A percentile compares a stretch with the other conserved stretches of the same genome.
Conservation (phyloP, 805 yeast species). For the Yamadazyma takamatsuzukensis region DNA sequence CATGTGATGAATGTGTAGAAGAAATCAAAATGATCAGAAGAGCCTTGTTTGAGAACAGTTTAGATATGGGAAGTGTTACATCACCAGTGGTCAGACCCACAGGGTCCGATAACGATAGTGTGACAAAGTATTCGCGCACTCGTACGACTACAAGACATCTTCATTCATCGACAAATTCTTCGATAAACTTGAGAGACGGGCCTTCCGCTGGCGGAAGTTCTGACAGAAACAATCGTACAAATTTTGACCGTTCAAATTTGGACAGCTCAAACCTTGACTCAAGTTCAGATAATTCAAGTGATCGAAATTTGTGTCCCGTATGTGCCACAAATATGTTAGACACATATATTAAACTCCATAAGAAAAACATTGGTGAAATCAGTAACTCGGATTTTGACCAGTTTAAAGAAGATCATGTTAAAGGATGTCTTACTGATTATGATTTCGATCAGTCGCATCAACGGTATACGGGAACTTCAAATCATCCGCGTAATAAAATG, state of each 20-base stretch:
- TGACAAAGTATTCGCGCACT: conserved; percentile 16
- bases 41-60: conserved; percentile 30
- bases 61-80: not conserved
- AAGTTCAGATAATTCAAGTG: conserved; percentile 23
- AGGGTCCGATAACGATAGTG: conserved; percentile 5
- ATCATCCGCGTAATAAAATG: conserved; percentile 67
- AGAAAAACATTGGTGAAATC: conserved; percentile 10
- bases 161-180: conserved; percentile 19
- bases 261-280: conserved; percentile 7
- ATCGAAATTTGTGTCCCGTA: conserved; percentile 38
- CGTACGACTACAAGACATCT: conserved; percentile 15
- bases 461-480: conserved; percentile 28
- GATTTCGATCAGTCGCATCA: conserved; percentile 59
- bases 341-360: conserved; percentile 15
- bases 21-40: conserved; percentile 51
- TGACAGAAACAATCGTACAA: conserved; percentile 3
- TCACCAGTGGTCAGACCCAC: no score
- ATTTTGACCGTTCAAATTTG: conserved; percentile 1
- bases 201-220: conserved; percentile 2
- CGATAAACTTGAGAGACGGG: conserved; percentile 9
- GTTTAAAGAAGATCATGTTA: conserved; percentile 63
- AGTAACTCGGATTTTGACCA: conserved; percentile 27
- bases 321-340: conserved; percentile 31
- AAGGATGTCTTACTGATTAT: conserved; percentile 66
- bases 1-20: conserved; percentile 70